Evolutionary conservation across 257 asterid species (phyloP).

Genomic region (Avicennia marina): DNA sequence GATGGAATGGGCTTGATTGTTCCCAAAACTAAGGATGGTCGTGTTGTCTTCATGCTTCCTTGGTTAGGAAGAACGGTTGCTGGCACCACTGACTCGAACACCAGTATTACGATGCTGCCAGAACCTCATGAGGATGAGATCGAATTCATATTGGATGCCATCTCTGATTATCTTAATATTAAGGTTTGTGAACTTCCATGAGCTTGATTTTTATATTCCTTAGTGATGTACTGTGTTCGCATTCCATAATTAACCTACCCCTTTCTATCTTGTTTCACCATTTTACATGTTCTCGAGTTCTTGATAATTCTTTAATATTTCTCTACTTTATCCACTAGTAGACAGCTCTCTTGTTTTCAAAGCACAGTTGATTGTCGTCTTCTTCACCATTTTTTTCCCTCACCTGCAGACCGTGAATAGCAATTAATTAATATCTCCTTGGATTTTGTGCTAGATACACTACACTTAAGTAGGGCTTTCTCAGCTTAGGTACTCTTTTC

Average conservation of each 20-base stretch:
- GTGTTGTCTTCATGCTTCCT: conserved; percentile 97
- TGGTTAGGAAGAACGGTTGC: conserved; percentile 98
- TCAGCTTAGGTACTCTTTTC: too few species aligned
- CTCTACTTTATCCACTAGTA: neutral
- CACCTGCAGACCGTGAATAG: too few species aligned
- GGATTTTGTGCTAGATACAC: too few species aligned
- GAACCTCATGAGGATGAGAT: conserved; percentile 98
- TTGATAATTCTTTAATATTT: neutral
- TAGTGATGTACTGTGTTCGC: too few species aligned
- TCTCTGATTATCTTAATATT: conserved; percentile 87
- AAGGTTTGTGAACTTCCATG: conserved; percentile 52
- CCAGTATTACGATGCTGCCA: conserved; percentile 86
- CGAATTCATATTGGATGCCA: conserved; percentile 88
- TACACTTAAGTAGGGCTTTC: too few species aligned
- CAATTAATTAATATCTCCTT: too few species aligned
- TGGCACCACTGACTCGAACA: conserved; percentile 94
- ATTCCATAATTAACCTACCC: neutral
- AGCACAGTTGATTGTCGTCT: too few species aligned
- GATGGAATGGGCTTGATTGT: conserved; percentile 99
- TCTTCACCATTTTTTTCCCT: too few species aligned
- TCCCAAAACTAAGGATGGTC: conserved; percentile 99
- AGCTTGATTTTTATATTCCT: conserved; percentile 4
- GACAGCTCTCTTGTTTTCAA: too few species aligned
- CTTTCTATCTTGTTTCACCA: conserved; percentile 5
- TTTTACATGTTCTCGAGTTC: neutral